phyloP scores from a whole-genome alignment of 2,329 filamentous ascomycete genomes.

The Elsinoe perseae region DNA sequence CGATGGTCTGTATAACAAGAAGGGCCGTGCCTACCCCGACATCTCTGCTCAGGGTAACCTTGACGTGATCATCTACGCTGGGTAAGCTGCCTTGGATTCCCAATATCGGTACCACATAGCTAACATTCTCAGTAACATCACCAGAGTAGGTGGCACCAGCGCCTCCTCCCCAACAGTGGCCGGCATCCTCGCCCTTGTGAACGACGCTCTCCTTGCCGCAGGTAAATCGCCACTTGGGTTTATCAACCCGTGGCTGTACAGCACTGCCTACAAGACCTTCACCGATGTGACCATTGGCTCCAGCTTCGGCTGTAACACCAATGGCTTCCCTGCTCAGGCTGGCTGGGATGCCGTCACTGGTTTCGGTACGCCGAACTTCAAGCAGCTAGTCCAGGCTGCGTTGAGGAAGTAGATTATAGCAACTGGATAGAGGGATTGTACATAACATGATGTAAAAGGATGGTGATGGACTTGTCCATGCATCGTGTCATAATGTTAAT shows the following conservation, averaged over 20 bases:
- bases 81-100: background rate
- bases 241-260: constrained; percentile 52
- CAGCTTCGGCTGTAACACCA: constrained; percentile 28
- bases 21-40: constrained; percentile 41
- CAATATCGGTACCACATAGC: background rate
- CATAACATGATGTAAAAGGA: too few relatives aligned
- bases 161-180: constrained; percentile 51
- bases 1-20: constrained; percentile 39
- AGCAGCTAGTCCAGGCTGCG: background rate
- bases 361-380: constrained; percentile 23
- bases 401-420: constrained; percentile 8
- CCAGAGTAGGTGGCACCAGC: constrained; percentile 42
- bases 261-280: constrained; percentile 37
- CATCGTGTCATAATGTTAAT: too few relatives aligned
- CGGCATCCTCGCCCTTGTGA: constrained; percentile 52
- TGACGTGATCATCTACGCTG: constrained; percentile 32
- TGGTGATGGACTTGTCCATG: too few relatives aligned
- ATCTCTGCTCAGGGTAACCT: constrained; percentile 45
- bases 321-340: constrained; percentile 24
- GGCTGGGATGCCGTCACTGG: constrained; percentile 31
- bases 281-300: constrained; percentile 39
- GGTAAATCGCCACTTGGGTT: constrained; percentile 46
- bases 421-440: too few relatives aligned
- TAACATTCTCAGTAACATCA: constrained; percentile 26
- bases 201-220: constrained; percentile 49